phyloP scores from a whole-genome alignment of 2,329 filamentous ascomycete genomes.

The Fulvia fulva region DNA sequence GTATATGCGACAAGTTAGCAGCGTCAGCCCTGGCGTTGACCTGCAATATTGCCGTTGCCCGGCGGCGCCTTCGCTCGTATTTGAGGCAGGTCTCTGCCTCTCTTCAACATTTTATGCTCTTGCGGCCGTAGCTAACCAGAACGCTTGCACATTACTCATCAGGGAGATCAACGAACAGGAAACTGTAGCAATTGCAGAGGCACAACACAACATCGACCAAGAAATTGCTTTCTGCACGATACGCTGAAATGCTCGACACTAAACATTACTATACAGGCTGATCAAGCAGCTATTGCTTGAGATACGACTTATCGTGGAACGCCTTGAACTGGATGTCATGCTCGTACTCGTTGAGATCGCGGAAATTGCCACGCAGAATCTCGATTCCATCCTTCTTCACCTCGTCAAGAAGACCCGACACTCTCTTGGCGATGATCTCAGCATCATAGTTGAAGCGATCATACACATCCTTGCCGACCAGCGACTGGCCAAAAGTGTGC shows the following conservation, averaged over 20 bases:
- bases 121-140: no score
- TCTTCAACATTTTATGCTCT: no score
- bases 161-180: no score
- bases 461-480: slow-evolving; percentile 54
- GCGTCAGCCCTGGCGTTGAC: no score
- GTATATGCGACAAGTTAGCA: no score
- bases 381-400: slow-evolving; percentile 36
- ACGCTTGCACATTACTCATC: no score
- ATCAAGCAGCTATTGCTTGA: no score
- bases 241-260: slow-evolving; percentile 3
- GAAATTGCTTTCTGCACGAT: not conserved
- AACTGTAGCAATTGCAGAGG: no score
- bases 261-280: not conserved
- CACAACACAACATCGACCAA: no score
- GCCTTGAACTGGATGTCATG: slow-evolving; percentile 25
- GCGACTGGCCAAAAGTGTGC: slow-evolving; percentile 53
- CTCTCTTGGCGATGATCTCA: slow-evolving; percentile 41
- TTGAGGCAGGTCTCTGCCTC: no score
- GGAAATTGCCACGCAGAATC: slow-evolving; percentile 28
- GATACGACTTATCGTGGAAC: slow-evolving; percentile 17
- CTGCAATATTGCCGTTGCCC: no score
- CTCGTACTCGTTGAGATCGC: slow-evolving; percentile 32
- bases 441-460: slow-evolving; percentile 54
- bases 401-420: slow-evolving; percentile 36
- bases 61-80: no score